Conservation (phyloP, 73 alveolate genomes). For the Tetrahymena borealis region DNA sequence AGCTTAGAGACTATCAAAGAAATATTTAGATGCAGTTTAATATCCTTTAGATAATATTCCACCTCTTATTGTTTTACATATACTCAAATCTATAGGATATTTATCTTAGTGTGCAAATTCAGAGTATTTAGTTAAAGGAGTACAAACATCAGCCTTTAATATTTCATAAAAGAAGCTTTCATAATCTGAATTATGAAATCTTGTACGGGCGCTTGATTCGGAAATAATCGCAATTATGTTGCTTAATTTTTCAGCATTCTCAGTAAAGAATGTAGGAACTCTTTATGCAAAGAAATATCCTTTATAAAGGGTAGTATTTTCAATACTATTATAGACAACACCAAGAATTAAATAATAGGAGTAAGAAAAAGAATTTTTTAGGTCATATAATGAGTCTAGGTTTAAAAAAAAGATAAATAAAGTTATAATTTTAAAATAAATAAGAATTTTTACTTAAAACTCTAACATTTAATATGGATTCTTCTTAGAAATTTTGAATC, state of each 20-base stretch:
- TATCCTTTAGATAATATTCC: neutral
- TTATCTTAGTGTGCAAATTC: neutral
- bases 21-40: neutral
- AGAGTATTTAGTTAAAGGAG: neutral
- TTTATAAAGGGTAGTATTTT: neutral
- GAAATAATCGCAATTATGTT: neutral
- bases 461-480: neutral
- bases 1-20: neutral
- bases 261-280: neutral
- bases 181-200: neutral
- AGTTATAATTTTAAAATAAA: neutral
- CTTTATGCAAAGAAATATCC: neutral
- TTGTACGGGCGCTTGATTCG: neutral
- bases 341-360: neutral
- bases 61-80: neutral
- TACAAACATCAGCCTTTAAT: neutral
- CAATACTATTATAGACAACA: neutral
- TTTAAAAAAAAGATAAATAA: neutral
- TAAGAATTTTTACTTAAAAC: neutral
- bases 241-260: neutral
- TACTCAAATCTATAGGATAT: neutral
- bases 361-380: neutral
- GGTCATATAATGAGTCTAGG: neutral
- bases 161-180: neutral
- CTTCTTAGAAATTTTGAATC: neutral